Evolutionary conservation across 192 early-diverging fungal species (phyloP).

Genomic region (Lunasporangiospora selenospora): DNA sequence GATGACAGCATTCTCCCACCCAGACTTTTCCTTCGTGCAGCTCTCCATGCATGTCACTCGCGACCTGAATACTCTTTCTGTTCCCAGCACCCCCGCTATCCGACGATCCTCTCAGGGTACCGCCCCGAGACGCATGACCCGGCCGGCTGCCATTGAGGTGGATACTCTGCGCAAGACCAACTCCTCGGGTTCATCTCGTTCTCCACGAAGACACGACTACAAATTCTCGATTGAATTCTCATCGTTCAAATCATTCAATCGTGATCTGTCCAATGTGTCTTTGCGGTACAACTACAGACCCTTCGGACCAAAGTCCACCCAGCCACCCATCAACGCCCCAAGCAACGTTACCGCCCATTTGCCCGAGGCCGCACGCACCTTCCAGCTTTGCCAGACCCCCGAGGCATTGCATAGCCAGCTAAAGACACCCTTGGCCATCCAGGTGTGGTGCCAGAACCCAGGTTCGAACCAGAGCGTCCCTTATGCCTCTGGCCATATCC

Average conservation of each 20-base stretch:
- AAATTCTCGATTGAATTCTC: constrained; percentile 46
- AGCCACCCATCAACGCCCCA: constrained; percentile 35
- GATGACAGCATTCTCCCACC: constrained; percentile 7
- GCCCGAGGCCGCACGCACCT: constrained; percentile 34
- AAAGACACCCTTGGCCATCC: constrained; percentile 36
- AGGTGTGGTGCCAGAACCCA: constrained; percentile 45
- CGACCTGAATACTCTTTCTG: constrained; percentile 37
- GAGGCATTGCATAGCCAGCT: constrained; percentile 38
- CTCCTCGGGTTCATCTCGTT: constrained; percentile 31
- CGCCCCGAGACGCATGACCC: constrained; percentile 10
- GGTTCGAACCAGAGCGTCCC: constrained; percentile 30
- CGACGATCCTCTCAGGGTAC: constrained; percentile 40
- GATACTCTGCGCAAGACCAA: constrained; percentile 13
- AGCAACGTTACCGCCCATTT: constrained; percentile 13
- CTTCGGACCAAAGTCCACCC: constrained; percentile 45
- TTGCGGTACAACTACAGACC: constrained; percentile 46
- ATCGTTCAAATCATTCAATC: constrained; percentile 35
- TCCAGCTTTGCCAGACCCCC: constrained; percentile 46
- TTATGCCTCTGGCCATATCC: constrained; percentile 43
- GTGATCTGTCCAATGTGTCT: constrained; percentile 28
- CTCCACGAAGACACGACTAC: constrained; percentile 42
- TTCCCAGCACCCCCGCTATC: constrained; percentile 43
- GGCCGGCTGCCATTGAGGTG: constrained; percentile 37
- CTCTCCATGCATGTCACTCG: constrained; percentile 46
- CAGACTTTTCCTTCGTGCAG: constrained; percentile 30